Evolutionary conservation across 345 rosid species (phyloP), one percentile per base, ranked within the genome.

Genomic region (Rubroshorea leprosula): DNA sequence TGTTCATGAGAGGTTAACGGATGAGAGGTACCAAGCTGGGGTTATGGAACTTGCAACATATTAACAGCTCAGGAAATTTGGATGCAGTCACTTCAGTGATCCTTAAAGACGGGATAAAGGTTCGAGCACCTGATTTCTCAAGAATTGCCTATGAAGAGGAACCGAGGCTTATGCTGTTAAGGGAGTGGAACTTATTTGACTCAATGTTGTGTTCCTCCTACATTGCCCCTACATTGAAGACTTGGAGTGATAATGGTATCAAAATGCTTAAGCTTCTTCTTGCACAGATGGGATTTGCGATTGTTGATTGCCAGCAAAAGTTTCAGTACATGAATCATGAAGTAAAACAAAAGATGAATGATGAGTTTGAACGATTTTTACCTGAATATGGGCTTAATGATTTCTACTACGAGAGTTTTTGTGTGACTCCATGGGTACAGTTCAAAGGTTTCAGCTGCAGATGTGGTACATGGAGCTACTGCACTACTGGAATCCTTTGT

Each of bases 21-120:
- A 87, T 67, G 97, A 93, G 74, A 85, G 99, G 83, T 93, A 90
- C 63, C 89, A 82, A 72, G 96, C 85, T 53, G 95, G 95, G 16
- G 95, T 90, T 29, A 93, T 87, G 96, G 99, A 87, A 84, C 97
- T 93, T 58, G 75, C 95, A 93, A 60, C 96, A 89, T 47, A 85
- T 89, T 55, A 87, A 82, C 60, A 81, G 92, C 66, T 76, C 82
- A 0, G 92, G 96, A 41, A 93, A 87, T 68, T 70, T 87, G 57
- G 95, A 89, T 49, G 86, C 84, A 27, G 81, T 87, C 55, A 82
- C 85, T 64, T 77, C 76, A 0, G 90, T 90, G 46, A 93, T 90
- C 48, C 76, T 93, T 31, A 90, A 87, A 76, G 97, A 87, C 17
- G 97, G 99, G 27, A 90, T 96, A n/a, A 87, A 82, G 74, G 77